phyloP scores from a whole-genome alignment of 192 early-diverging fungal genomes.

The Coemansia sp. region DNA sequence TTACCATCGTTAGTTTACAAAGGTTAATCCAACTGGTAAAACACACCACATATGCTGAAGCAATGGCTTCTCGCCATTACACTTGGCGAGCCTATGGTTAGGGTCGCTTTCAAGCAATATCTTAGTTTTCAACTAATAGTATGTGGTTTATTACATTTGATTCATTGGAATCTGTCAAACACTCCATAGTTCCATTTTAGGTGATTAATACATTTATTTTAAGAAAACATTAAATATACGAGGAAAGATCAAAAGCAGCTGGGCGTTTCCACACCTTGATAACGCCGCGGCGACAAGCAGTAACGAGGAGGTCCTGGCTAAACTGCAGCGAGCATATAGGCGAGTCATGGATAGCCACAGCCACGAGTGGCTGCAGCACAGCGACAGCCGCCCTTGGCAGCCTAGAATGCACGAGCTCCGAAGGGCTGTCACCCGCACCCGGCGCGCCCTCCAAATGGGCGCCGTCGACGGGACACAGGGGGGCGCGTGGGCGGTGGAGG shows the following conservation, averaged over 20 bases:
- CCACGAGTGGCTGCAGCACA: slow-evolving; percentile 69
- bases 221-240: not conserved
- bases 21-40: too few relatives aligned
- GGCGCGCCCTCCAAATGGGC: slow-evolving; percentile 18
- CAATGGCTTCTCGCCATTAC: too few relatives aligned
- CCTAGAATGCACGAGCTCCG: slow-evolving; percentile 23
- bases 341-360: slow-evolving; percentile 61
- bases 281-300: slow-evolving; percentile 69
- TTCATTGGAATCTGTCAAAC: too few relatives aligned
- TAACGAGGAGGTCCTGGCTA: slow-evolving; percentile 70
- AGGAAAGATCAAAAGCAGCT: slow-evolving; percentile 16
- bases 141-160: too few relatives aligned
- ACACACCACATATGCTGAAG: too few relatives aligned
- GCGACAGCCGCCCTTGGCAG: slow-evolving; percentile 56
- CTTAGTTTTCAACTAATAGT: too few relatives aligned
- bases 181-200: too few relatives aligned
- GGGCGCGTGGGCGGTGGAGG: slow-evolving; percentile 70
- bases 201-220: too few relatives aligned
- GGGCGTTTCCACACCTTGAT: slow-evolving; percentile 78
- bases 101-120: too few relatives aligned
- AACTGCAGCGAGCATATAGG: slow-evolving; percentile 66
- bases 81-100: too few relatives aligned
- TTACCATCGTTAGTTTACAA: too few relatives aligned
- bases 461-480: not conserved
- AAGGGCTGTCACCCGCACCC: not conserved